A percentile compares a stretch with the other conserved stretches of the same genome.
phyloP scores from a whole-genome alignment of 1,139 yeast genomes.

The Pneumocystis canis region DNA sequence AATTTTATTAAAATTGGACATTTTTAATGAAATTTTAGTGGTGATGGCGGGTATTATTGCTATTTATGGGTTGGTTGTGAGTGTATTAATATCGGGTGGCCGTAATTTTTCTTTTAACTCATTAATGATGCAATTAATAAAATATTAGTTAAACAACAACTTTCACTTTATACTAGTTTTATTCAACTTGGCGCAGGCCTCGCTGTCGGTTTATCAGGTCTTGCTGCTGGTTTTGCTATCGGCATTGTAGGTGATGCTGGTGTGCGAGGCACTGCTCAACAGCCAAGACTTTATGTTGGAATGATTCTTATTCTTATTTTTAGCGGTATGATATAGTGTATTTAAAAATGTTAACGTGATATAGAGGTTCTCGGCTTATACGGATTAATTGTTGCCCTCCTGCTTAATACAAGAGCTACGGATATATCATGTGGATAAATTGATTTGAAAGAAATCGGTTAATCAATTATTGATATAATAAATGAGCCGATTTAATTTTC shows the following conservation, averaged over 20 bases:
- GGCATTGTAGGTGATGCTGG: conserved; percentile 99
- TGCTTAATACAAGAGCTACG: conserved; percentile 91
- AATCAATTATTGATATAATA: no score
- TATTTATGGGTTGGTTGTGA: conserved; percentile 89
- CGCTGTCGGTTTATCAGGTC: conserved; percentile 88
- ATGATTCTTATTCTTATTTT: conserved; percentile 30
- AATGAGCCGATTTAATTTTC: no score
- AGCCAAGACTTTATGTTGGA: conserved; percentile 91
- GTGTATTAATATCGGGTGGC: conserved; percentile 79
- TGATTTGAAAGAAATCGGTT: no score
- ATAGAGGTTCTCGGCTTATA: conserved; percentile 91
- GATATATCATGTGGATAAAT: conserved; percentile 29
- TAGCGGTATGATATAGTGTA: background rate
- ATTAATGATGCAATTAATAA: no score
- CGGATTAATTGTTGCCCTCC: conserved; percentile 85
- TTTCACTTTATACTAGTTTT: conserved; percentile 84
- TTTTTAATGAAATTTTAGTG: no score
- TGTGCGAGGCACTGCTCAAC: conserved; percentile 90
- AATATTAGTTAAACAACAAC: conserved; percentile 54
- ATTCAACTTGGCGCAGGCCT: conserved; percentile 95
- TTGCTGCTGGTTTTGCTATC: conserved; percentile 95
- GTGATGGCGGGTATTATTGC: conserved; percentile 97
- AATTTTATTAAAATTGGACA: no score
- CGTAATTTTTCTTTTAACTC: no score
- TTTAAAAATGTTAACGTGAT: conserved; percentile 34